Evolutionary conservation across 2,329 filamentous ascomycete genomes (phyloP).

Genomic region (Pleurostoma richardsiae): DNA sequence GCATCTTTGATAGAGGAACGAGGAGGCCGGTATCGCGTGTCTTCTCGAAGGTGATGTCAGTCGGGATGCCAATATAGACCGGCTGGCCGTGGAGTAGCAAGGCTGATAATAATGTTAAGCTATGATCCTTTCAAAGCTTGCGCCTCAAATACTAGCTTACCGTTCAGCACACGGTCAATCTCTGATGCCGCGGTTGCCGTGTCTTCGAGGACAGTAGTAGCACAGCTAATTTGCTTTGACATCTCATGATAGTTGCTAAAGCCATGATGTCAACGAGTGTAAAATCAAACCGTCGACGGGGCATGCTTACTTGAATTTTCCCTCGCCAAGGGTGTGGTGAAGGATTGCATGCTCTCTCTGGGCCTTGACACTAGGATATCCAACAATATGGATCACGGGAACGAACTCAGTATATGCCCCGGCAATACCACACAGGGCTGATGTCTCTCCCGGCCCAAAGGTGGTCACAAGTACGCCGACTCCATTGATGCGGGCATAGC

Average conservation of each 20-base stretch:
- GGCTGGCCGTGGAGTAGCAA: too few relatives aligned
- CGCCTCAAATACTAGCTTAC: constrained; percentile 24
- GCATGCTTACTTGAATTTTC: constrained; percentile 32
- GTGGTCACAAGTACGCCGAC: constrained; percentile 52
- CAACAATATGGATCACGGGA: constrained; percentile 48
- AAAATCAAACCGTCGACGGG: neutral
- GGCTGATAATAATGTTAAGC: too few relatives aligned
- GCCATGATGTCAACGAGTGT: neutral
- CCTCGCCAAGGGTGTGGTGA: constrained; percentile 53
- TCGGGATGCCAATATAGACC: too few relatives aligned
- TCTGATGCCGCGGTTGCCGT: constrained; percentile 47
- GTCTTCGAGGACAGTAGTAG: constrained; percentile 50
- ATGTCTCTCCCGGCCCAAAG: constrained; percentile 52
- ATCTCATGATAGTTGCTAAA: constrained; percentile 61
- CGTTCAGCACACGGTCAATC: constrained; percentile 56
- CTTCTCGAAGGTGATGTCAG: neutral
- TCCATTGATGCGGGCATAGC: constrained; percentile 54
- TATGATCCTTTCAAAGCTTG: too few relatives aligned
- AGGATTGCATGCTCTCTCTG: constrained; percentile 18
- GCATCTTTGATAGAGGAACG: too few relatives aligned
- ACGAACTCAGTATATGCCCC: constrained; percentile 53
- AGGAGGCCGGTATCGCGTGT: neutral
- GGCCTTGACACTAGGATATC: constrained; percentile 16
- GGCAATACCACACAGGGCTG: constrained; percentile 51
- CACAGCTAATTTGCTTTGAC: constrained; percentile 51